Evolutionary conservation across 805 yeast genomes (phyloP), one percentile per base, ranked within the genome.

Genomic region (Candida boleticola): DNA sequence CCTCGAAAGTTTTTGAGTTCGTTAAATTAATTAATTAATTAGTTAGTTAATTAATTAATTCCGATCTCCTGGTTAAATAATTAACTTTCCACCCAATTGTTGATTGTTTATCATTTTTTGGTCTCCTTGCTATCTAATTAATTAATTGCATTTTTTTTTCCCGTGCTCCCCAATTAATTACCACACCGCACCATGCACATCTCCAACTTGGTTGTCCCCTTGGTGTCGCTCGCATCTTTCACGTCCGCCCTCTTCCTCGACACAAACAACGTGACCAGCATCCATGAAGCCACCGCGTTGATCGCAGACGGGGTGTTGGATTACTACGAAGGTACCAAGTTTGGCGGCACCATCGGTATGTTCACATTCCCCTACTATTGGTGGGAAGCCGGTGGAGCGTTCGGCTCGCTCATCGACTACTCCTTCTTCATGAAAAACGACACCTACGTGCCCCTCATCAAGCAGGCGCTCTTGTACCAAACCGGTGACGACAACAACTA

Each of bases 311-410:
- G 97, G 48, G 66, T 88, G 42, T 71, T 89, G 71, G 90, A 87
- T 66, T 89, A 89, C 62, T 89, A 89, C 57, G 80, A 76, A 13
- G 92, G 95, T 30, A 54, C 60, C 47, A 60, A 73, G 27, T 61
- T 72, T 33, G 97, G 97, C 27, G 85, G 90, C 6, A 77, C 89
- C 3, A 71, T 86, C 21, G 99, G 98, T 33, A 82, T 85, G 89
- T 90, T 93, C 61, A 70, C 82, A 10, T 68, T 73, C 57, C 98
- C 98, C 0, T 90, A 92, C 73, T 92, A 92, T 73, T 92, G 98
- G 99, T 90, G 97, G 97, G 89, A 89, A 67, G 96, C 97, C 7
- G 98, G 98, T 51, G 95, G 90, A 46, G 96, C 92, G 1, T 89
- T 89, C 87, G 96, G 96, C 6, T 73, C 85, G 16, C 68, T 92